A percentile compares a stretch with the other conserved stretches of the same genome.
Evolutionary conservation across 257 asterid species (phyloP).

Genomic region (Lithospermum erythrorhizon): DNA sequence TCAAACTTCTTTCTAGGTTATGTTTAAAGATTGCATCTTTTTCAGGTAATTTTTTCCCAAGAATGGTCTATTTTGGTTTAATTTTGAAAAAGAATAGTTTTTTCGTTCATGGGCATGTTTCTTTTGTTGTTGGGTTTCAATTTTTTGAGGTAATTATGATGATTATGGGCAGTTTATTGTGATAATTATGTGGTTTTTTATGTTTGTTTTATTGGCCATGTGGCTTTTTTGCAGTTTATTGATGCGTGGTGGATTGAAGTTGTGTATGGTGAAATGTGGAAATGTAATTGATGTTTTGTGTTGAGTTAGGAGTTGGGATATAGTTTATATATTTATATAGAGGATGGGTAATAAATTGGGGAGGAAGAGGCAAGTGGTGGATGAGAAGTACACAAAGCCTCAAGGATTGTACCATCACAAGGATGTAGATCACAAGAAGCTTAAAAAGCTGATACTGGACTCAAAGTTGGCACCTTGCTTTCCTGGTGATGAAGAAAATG

Average conservation of each 20-base stretch:
- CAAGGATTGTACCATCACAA: slow-evolving; percentile 95
- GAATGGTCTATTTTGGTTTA: background rate
- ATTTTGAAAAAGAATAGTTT: background rate
- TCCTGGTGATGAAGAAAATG: slow-evolving; percentile 67
- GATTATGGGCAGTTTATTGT: too few species aligned
- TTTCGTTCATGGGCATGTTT: background rate
- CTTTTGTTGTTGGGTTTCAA: background rate
- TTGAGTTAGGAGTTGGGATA: too few species aligned
- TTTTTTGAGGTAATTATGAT: too few species aligned
- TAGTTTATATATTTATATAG: background rate
- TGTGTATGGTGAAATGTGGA: too few species aligned
- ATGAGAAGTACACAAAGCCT: slow-evolving; percentile 88
- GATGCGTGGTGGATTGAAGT: too few species aligned
- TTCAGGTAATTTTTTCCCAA: slow-evolving; percentile 7
- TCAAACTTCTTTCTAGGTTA: background rate
- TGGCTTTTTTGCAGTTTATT: too few species aligned
- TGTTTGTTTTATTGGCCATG: too few species aligned
- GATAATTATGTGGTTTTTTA: too few species aligned
- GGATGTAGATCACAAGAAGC: slow-evolving; percentile 95
- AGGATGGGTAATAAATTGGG: slow-evolving; percentile 86
- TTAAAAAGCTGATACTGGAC: slow-evolving; percentile 61
- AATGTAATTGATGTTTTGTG: too few species aligned
- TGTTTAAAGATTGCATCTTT: slow-evolving; percentile 3
- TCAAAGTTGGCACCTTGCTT: slow-evolving; percentile 80
- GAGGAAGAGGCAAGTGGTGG: slow-evolving; percentile 73